phyloP scores from a whole-genome alignment of 148 eudicot species.

The Rhododendron molle region DNA sequence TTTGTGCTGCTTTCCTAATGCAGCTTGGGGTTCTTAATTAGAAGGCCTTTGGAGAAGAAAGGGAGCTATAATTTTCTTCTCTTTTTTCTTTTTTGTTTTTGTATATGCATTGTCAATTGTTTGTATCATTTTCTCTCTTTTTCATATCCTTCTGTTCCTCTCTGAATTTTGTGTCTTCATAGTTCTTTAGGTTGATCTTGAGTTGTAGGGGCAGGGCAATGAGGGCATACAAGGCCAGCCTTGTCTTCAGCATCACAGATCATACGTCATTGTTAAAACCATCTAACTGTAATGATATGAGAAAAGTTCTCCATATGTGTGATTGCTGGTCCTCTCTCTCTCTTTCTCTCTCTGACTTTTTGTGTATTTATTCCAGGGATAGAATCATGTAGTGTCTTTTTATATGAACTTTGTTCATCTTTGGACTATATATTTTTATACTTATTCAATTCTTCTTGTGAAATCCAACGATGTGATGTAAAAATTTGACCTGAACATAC shows the following conservation, averaged over 20 bases:
- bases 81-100: not conserved
- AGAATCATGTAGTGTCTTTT: not conserved
- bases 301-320: too few species aligned
- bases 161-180: not conserved
- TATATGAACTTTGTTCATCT: not conserved
- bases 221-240: constrained; percentile 17
- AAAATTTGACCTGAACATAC: not conserved
- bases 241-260: not conserved
- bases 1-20: constrained; percentile 37
- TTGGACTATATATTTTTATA: not conserved
- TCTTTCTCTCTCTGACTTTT: not conserved
- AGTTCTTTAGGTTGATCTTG: not conserved
- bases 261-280: not conserved
- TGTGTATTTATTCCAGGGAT: not conserved
- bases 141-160: not conserved
- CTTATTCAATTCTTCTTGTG: not conserved
- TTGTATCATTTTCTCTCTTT: not conserved
- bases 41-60: not conserved
- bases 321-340: not conserved
- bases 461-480: not conserved
- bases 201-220: constrained; percentile 14
- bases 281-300: not conserved
- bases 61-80: not conserved
- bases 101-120: not conserved
- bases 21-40: constrained; percentile 27